Evolutionary conservation across 345 rosid species (phyloP).

Genomic region (Hirschfeldia incana): DNA sequence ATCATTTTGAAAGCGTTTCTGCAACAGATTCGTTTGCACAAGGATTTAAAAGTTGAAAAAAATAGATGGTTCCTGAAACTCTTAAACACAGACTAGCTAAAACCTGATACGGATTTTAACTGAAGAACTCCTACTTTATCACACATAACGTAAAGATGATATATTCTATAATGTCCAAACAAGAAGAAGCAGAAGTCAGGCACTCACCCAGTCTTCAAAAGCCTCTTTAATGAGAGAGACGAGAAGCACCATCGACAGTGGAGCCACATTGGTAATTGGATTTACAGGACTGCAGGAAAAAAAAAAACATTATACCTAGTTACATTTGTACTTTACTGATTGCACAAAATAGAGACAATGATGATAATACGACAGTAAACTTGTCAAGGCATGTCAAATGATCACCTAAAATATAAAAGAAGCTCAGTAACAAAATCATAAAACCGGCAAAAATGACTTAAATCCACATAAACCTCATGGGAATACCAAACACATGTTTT

Average conservation of each 20-base stretch:
- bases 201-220: constrained; percentile 91
- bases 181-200: constrained; percentile 1
- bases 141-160: background rate
- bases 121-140: background rate
- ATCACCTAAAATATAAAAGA: background rate
- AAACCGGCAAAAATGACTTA: background rate
- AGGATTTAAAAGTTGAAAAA: background rate
- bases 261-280: constrained; percentile 87
- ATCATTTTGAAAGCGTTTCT: constrained; percentile 94
- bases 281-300: constrained; percentile 75
- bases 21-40: constrained; percentile 39
- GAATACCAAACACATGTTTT: background rate
- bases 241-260: constrained; percentile 81
- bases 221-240: constrained; percentile 94
- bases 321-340: constrained; percentile 48
- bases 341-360: background rate
- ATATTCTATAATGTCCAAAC: background rate
- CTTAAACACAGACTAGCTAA: background rate
- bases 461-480: background rate
- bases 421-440: background rate
- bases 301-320: constrained; percentile 37
- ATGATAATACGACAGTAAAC: background rate
- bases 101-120: background rate
- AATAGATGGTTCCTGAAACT: background rate
- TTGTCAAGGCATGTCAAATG: background rate